phyloP scores from a whole-genome alignment of 164 flowering plant species.

The Vitis amurensis region DNA sequence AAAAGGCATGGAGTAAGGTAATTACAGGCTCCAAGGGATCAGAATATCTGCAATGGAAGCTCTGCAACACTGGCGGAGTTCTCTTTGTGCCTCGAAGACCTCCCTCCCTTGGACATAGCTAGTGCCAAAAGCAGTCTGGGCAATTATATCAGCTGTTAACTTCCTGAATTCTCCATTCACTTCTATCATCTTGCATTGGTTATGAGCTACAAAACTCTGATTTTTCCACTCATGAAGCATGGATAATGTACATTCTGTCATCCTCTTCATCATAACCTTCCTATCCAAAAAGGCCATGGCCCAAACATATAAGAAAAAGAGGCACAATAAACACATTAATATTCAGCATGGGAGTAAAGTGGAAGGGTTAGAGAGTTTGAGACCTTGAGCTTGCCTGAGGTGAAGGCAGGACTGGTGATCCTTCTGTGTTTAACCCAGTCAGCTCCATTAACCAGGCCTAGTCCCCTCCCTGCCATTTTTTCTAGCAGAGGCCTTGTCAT shows the following conservation, averaged over 20 bases:
- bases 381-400: constrained; percentile 35
- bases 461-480: constrained; percentile 26
- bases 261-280: constrained; percentile 26
- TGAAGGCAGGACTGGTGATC: constrained; percentile 31
- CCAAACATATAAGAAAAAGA: background rate
- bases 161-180: constrained; percentile 19
- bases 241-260: constrained; percentile 24
- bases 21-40: constrained; percentile 31
- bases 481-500: constrained; percentile 10
- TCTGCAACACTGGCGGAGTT: constrained; percentile 19
- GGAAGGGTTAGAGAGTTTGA: no score
- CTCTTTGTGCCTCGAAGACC: constrained; percentile 25
- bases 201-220: background rate
- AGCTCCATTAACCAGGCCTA: constrained; percentile 16
- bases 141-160: constrained; percentile 33
- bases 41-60: constrained; percentile 13
- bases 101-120: constrained; percentile 31
- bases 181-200: constrained; percentile 18
- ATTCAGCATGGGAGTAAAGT: no score
- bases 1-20: background rate
- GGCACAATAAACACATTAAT: background rate
- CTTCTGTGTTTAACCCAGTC: constrained; percentile 35
- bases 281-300: background rate
- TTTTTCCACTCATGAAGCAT: constrained; percentile 24
- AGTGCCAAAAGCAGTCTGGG: constrained; percentile 37